Base-by-base conservation (phyloP, 2,329 filamentous ascomycete genomes). In the Epichloe sylvatica region DNA sequence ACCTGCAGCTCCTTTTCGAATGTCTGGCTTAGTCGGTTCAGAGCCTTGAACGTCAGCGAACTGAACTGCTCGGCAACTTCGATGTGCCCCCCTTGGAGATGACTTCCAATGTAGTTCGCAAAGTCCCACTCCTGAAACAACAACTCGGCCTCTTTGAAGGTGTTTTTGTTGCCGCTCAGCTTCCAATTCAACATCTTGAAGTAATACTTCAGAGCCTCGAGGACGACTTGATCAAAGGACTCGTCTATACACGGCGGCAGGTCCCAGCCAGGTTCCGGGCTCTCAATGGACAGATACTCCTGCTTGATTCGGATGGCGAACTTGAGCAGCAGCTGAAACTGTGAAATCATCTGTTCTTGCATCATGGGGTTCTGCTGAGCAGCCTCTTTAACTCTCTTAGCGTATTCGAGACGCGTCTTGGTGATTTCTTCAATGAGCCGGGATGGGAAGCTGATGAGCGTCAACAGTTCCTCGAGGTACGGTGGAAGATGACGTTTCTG, bases 131-230 rank as follows among this genome's bases (percentile, higher is more conserved):
- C 92, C 60, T 95, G 89, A 63, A 96, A 94, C 45, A 98, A 71
- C 55, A 98, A 84, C 71, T 98, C 92, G 6, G 92, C 92, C 66
- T 98, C 92, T 63, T 97, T 97, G 76, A 98, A 98, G 0, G 90
- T 96, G 68, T 97, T 98, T 66, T 96, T 97, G 72, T 97, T 97
- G 50, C 89, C 87, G 58, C 86, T 90, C 48, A 98, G 73, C 66
- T 97, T 97, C 88, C 90, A 97, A 63, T 97, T 96, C 42, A 98
- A 74, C 78, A 98, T 90, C 65, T 91, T 92, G 75, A 98, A 98
- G 68, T 98, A 98, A 66, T 95, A 97, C 64, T 91, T 94, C 57
- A 98, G 73, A 0, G 91, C 90, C 60, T 96, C 91, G 41, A 98
- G 69, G 9, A 97, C 87, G 17, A 94, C 87, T 35, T 83, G 78